A percentile compares a stretch with the other conserved stretches of the same genome.
These are phyloP conservation scores for Jatropha podagrica DNA, from an alignment of 441 rosid genomes.

Conservation along the genomic window DNA sequence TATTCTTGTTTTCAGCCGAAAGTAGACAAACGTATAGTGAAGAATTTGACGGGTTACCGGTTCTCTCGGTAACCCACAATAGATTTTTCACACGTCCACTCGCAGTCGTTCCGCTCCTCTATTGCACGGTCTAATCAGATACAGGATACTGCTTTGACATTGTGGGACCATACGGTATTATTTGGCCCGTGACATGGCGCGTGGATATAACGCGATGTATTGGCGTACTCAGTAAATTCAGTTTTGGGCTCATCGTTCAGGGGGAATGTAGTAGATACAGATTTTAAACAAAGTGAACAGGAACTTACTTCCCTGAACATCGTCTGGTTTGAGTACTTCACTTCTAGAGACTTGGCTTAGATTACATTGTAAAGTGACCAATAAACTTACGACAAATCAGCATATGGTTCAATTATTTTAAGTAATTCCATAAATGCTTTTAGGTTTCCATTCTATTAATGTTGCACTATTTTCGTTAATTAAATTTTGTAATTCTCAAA, in stretches of 20 bases:
- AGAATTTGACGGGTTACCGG: background rate
- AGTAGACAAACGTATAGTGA: slow-evolving; percentile 3
- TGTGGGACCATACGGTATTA: background rate
- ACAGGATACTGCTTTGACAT: background rate
- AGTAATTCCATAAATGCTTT: background rate
- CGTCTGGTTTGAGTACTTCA: background rate
- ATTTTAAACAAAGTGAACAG: background rate
- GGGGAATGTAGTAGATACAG: background rate
- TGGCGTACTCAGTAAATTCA: too few species aligned
- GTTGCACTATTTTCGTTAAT: too few species aligned
- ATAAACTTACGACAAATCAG: background rate
- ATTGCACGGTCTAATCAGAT: background rate
- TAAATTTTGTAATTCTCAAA: too few species aligned
- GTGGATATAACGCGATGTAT: background rate
- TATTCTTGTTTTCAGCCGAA: background rate
- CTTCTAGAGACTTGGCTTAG: too few species aligned
- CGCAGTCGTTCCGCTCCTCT: background rate
- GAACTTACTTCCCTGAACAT: background rate
- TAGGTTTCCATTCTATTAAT: too few species aligned
- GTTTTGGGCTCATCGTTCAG: too few species aligned
- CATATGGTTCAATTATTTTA: background rate
- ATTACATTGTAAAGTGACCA: background rate
- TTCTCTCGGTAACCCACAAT: background rate
- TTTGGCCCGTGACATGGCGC: background rate
- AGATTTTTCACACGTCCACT: background rate